Conservation (phyloP, 805 yeast genomes). For the Starmerella powellii region DNA sequence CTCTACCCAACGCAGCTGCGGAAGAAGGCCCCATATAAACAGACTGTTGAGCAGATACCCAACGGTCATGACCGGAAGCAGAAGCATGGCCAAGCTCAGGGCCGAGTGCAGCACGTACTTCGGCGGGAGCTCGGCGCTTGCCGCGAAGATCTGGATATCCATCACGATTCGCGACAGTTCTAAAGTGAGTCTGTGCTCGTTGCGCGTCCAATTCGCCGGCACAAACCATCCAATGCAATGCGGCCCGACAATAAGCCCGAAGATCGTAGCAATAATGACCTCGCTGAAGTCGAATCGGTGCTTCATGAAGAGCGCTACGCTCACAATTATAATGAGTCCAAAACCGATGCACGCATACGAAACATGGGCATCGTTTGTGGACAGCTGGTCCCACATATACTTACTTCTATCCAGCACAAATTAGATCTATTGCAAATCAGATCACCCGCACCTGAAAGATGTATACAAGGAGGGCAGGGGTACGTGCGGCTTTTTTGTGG, state of each 20-base stretch:
- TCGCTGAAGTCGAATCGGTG: slow-evolving; percentile 81
- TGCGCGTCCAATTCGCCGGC: slow-evolving; percentile 72
- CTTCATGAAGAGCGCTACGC: slow-evolving; percentile 71
- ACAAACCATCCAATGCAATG: slow-evolving; percentile 72
- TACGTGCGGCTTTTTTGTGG: too few relatives aligned
- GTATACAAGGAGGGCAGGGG: too few relatives aligned
- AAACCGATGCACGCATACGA: slow-evolving; percentile 84
- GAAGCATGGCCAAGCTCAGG: slow-evolving; percentile 43
- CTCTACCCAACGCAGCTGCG: slow-evolving; percentile 43
- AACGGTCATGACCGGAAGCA: slow-evolving; percentile 56
- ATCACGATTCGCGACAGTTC: slow-evolving; percentile 42
- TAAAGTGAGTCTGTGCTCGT: slow-evolving; percentile 31
- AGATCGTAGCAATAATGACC: slow-evolving; percentile 75
- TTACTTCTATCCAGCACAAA: not conserved
- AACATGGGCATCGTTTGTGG: slow-evolving; percentile 41
- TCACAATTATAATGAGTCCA: slow-evolving; percentile 65
- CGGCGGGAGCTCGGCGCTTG: slow-evolving; percentile 60
- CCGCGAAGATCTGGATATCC: slow-evolving; percentile 60
- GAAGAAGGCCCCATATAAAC: slow-evolving; percentile 50
- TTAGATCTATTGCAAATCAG: too few relatives aligned
- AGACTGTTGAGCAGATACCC: slow-evolving; percentile 59
- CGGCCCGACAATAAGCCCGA: slow-evolving; percentile 82
- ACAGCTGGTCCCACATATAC: slow-evolving; percentile 18
- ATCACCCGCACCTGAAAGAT: not conserved
- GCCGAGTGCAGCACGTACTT: slow-evolving; percentile 52